Percentiles rank a stretch among this genome's conserved stretches.
Conservation (phyloP, 1,284 basidiomycete species). For the Hymenochaete sp. region DNA sequence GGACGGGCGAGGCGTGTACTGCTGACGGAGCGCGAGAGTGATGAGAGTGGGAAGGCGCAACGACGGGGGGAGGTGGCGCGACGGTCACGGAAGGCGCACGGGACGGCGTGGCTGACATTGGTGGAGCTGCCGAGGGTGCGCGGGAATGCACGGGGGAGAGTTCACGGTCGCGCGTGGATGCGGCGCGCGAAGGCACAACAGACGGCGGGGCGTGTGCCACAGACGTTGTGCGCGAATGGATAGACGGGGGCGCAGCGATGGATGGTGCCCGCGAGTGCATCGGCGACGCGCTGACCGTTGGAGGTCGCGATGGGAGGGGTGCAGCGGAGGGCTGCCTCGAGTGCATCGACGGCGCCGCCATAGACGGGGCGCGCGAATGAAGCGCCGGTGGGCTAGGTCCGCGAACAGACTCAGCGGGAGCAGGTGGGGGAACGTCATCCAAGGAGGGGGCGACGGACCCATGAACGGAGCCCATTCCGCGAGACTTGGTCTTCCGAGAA, state of each 20-base stretch:
- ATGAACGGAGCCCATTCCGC: background rate
- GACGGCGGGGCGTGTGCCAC: background rate
- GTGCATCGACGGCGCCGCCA: background rate
- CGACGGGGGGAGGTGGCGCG: background rate
- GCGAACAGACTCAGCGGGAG: background rate
- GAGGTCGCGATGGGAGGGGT: background rate
- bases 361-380: slow-evolving; percentile 4
- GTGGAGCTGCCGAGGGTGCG: slow-evolving; percentile 1
- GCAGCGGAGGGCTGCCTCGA: slow-evolving; percentile 1
- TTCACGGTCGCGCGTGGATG: too few relatives aligned
- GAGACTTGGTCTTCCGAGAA: slow-evolving; percentile 4
- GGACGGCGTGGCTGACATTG: slow-evolving; percentile 1
- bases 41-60: background rate
- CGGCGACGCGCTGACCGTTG: background rate
- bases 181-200: background rate
- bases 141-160: slow-evolving; percentile 1
- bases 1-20: background rate
- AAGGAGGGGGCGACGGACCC: background rate
- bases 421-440: background rate
- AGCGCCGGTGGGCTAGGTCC: slow-evolving; percentile 1
- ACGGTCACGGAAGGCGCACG: slow-evolving; percentile 4
- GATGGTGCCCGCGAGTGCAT: slow-evolving; percentile 9
- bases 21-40: slow-evolving; percentile 2
- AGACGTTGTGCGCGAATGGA: background rate
- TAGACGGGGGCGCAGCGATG: background rate